Evolutionary conservation across 2,329 filamentous ascomycete species (phyloP).

Genomic region (Colletotrichum ledebouriae): DNA sequence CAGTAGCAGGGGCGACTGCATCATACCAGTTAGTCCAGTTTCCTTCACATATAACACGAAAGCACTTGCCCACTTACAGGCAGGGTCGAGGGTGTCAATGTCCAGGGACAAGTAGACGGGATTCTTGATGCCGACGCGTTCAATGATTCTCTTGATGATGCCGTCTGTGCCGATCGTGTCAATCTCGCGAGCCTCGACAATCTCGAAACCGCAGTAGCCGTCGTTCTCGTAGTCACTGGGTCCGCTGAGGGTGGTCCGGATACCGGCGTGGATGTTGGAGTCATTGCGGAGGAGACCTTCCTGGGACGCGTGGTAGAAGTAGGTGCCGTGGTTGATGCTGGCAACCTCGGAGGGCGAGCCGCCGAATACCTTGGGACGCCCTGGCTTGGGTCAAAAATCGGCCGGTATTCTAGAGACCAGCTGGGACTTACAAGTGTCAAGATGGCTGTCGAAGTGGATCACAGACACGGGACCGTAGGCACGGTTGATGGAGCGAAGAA

Average conservation of each 20-base stretch:
- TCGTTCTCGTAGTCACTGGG: constrained; percentile 88
- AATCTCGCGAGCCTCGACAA: constrained; percentile 77
- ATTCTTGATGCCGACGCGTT: constrained; percentile 79
- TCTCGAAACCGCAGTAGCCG: constrained; percentile 86
- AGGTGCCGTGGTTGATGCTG: constrained; percentile 87
- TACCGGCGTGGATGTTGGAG: constrained; percentile 89
- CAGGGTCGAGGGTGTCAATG: constrained; percentile 89
- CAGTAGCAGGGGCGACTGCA: constrained; percentile 77
- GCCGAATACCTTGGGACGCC: constrained; percentile 89
- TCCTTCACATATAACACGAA: background rate
- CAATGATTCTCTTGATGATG: constrained; percentile 82
- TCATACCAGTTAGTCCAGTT: constrained; percentile 29
- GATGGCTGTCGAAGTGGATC: constrained; percentile 73
- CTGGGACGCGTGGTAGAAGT: constrained; percentile 86
- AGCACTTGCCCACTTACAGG: constrained; percentile 57
- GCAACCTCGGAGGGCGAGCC: constrained; percentile 82
- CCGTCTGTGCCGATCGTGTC: constrained; percentile 70
- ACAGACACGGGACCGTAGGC: constrained; percentile 72
- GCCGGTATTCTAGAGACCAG: constrained; percentile 38
- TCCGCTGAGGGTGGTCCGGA: constrained; percentile 84
- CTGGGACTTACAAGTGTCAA: constrained; percentile 72
- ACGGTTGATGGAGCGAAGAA: constrained; percentile 71
- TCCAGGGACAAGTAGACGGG: constrained; percentile 88
- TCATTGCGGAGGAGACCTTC: constrained; percentile 86
- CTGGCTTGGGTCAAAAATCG: constrained; percentile 59